Evolutionary conservation across 225 moss, liverwort and hornwort genomes (phyloP).

Genomic region (Neckera pumila): DNA sequence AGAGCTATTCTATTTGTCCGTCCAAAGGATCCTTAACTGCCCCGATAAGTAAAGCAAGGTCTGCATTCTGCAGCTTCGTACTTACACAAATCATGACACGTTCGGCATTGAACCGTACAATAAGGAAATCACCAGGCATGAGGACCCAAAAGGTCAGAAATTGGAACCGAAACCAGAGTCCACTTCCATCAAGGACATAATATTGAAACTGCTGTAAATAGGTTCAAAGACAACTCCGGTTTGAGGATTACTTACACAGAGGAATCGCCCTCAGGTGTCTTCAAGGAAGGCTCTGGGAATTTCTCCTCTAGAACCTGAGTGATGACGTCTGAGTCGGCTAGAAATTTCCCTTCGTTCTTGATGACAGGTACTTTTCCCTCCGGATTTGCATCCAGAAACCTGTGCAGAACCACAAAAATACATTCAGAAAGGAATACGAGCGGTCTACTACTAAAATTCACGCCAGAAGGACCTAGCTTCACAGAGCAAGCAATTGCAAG

Average conservation of each 20-base stretch:
- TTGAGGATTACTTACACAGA: conserved; percentile 38
- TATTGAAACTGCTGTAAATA: background rate
- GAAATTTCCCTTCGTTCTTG: conserved; percentile 71
- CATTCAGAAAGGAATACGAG: background rate
- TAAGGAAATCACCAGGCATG: background rate
- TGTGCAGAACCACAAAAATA: conserved; percentile 9
- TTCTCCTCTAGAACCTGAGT: conserved; percentile 68
- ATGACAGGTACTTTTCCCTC: conserved; percentile 95
- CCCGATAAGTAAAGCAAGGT: background rate
- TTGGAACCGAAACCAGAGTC: background rate
- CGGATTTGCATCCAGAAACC: conserved; percentile 89
- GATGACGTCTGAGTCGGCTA: conserved; percentile 93
- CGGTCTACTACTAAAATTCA: background rate
- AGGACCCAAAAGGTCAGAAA: background rate
- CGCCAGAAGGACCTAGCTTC: background rate
- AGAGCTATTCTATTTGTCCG: background rate
- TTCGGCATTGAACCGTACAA: background rate
- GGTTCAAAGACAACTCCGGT: background rate
- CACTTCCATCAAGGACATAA: background rate
- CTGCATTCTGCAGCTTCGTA: background rate
- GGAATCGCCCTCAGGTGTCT: conserved; percentile 32
- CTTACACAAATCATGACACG: background rate
- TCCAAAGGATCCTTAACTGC: background rate
- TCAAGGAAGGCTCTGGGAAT: conserved; percentile 57
- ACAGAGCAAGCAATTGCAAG: background rate